Evolutionary conservation across 768 basidiomycete species (phyloP), one percentile per base, ranked within the genome.

Genomic region (Floccularia luteovirens): DNA sequence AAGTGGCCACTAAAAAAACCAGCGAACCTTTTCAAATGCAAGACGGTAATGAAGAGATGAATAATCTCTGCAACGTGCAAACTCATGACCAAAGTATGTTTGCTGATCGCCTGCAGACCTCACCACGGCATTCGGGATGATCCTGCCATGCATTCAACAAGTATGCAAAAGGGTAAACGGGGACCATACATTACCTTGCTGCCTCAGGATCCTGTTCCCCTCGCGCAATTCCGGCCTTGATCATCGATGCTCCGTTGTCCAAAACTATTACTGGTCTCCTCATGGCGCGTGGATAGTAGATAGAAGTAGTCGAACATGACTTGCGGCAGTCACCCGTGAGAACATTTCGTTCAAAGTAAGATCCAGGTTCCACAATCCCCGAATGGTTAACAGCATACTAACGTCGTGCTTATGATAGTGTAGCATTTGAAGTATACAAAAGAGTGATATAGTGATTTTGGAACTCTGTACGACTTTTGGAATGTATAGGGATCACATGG

Each of bases 21-120:
- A 30, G 23, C 58, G 43, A 51, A 87, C 93, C 75, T 87, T 82
- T 59, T 96, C 93, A 45, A 93, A 84, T 0, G 93, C 88, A 25
- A 91, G 58, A 11, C 90, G 75, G 56, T 85, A 93, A 43, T 81
- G 76, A 45, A 96, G 66, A 0, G 87, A 80, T 1, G 89, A 80
- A 47, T 79, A 84, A 57, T 96, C 90, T 30, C 63, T 67, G 59
- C 92, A 94, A 11, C 62, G 62, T 17, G 72, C 75, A 41, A 93
- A 63, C 55, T 97, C 89, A 54, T 93, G 89, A 2, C 88, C 91
- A 48, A 91, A 73, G 61, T 90, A 94, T 12, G 82, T 81, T 45
- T 66, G 63, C 53, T 80, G 84, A 64, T 91, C 91, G 19, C 77
- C 79, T 58, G 89, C 90, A 31, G 89, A 89, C 41, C 90, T 75